Conservation (phyloP, 1,284 basidiomycete species). For the Tetrapyrgos nigripes region DNA sequence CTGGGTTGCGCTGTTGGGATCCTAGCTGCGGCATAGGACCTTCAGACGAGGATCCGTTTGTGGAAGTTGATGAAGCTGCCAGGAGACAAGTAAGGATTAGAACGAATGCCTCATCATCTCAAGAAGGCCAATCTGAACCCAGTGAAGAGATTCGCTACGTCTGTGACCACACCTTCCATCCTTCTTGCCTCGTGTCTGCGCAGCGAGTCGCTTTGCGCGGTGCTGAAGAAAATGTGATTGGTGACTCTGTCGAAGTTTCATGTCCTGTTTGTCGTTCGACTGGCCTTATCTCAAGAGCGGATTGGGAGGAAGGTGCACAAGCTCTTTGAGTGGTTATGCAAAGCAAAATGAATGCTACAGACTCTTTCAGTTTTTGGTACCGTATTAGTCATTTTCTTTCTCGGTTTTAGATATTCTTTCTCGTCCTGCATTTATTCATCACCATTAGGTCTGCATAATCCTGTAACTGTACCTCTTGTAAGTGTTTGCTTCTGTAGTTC, state of each 20-base stretch:
- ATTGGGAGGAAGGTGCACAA: slow-evolving; percentile 62
- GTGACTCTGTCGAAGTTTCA: slow-evolving; percentile 57
- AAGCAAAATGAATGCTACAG: no score
- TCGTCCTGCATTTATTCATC: no score
- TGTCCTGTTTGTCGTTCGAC: slow-evolving; percentile 71
- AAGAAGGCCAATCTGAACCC: slow-evolving; percentile 13
- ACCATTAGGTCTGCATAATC: no score
- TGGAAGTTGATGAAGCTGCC: slow-evolving; percentile 34
- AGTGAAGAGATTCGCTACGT: slow-evolving; percentile 33
- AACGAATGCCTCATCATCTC: background rate
- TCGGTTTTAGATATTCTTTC: no score
- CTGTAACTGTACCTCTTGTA: no score
- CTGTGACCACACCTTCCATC: slow-evolving; percentile 73
- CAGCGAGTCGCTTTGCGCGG: slow-evolving; percentile 71
- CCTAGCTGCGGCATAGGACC: slow-evolving; percentile 76
- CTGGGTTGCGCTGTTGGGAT: slow-evolving; percentile 72
- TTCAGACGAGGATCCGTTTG: slow-evolving; percentile 73
- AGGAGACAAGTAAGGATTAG: slow-evolving; percentile 54
- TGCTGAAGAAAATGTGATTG: slow-evolving; percentile 47
- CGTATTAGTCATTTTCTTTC: no score
- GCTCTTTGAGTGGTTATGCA: background rate
- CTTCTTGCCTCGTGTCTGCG: slow-evolving; percentile 74
- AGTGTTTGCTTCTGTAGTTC: no score
- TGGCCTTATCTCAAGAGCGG: slow-evolving; percentile 59
- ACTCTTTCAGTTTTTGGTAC: no score